phyloP scores from a whole-genome alignment of 331 rosid species.

The Acacia pycnantha region DNA sequence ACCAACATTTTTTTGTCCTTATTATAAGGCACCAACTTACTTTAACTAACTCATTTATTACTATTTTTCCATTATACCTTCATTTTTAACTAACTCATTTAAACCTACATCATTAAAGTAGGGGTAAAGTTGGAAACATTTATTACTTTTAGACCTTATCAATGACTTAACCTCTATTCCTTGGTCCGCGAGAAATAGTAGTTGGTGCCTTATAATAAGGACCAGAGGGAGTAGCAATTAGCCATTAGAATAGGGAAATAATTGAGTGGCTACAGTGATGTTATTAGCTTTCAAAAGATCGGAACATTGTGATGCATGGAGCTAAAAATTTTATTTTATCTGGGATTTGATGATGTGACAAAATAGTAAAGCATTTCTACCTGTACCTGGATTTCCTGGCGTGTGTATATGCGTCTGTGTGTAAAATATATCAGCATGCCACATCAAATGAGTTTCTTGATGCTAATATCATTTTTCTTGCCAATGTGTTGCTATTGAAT shows the following conservation, averaged over 20 bases:
- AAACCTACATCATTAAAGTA: no score
- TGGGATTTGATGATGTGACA: not conserved
- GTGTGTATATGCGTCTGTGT: not conserved
- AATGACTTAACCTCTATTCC: no score
- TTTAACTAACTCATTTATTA: no score
- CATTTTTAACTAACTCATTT: no score
- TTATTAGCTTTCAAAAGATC: not conserved
- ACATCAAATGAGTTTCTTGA: not conserved
- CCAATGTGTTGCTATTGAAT: conserved; percentile 25
- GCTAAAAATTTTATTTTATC: not conserved
- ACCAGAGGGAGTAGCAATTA: no score
- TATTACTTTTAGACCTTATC: no score
- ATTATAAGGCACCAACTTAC: no score
- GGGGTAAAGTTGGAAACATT: no score
- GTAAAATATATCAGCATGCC: not conserved
- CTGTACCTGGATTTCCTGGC: not conserved
- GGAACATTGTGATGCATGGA: not conserved
- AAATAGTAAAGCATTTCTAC: not conserved
- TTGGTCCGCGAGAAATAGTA: no score
- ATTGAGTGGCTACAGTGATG: not conserved
- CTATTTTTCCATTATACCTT: no score
- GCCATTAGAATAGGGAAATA: not conserved
- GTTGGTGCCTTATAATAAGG: no score
- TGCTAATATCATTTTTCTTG: not conserved
- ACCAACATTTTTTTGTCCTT: no score